A percentile compares a stretch with the other conserved stretches of the same genome.
These are phyloP conservation scores for Alopecurus myosuroides DNA, from an alignment of 176 grass and related monocot species.

Conservation along the genomic window DNA sequence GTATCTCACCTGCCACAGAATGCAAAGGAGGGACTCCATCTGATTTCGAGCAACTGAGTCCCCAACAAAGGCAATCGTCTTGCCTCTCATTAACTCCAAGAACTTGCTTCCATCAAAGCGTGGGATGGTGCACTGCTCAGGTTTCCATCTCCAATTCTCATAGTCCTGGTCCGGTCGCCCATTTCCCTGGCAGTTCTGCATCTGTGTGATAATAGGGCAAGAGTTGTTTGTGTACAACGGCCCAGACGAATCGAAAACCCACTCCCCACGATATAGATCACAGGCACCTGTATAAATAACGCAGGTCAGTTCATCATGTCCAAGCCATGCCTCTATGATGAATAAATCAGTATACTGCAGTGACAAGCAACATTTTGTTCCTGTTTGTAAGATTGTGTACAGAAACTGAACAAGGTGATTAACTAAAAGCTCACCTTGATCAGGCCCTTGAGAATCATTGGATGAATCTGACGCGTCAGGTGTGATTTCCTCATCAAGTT, in stretches of 20 bases:
- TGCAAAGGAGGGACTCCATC: constrained; percentile 93
- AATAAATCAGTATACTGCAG: background rate
- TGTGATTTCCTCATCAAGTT: background rate
- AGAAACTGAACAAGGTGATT: constrained; percentile 1
- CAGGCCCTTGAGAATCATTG: background rate
- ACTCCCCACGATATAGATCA: constrained; percentile 73
- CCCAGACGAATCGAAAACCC: constrained; percentile 63
- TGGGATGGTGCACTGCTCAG: constrained; percentile 60
- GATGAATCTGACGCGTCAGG: background rate
- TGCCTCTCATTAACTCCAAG: constrained; percentile 85
- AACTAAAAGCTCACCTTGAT: constrained; percentile 29
- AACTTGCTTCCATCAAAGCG: constrained; percentile 77
- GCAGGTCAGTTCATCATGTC: background rate
- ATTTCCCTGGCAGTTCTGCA: constrained; percentile 94
- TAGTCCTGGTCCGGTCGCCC: constrained; percentile 84
- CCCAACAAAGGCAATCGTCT: constrained; percentile 87
- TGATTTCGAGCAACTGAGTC: constrained; percentile 95
- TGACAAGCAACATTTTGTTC: background rate
- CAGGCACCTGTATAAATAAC: constrained; percentile 47
- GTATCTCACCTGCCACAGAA: constrained; percentile 79
- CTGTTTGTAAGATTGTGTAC: background rate
- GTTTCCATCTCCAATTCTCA: constrained; percentile 93
- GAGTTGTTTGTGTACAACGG: constrained; percentile 86
- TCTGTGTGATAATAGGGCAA: constrained; percentile 86
- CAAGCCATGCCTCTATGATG: background rate